Evolutionary conservation across 1,284 basidiomycete genomes (phyloP).

Genomic region (Ganoderma lucidum): DNA sequence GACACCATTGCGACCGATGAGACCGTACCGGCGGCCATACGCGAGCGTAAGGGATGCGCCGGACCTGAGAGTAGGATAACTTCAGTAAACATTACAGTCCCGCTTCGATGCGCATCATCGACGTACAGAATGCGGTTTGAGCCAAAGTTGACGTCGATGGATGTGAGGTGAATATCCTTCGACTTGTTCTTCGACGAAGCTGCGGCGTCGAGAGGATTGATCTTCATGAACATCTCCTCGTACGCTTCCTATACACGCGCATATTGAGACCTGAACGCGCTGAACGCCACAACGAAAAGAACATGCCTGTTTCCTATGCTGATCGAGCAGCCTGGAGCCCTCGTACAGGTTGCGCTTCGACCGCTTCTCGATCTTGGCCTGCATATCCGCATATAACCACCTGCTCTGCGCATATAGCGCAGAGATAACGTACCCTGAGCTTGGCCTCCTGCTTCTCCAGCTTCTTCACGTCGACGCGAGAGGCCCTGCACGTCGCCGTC

Average conservation of each 20-base stretch:
- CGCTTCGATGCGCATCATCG: neutral
- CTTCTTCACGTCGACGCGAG: constrained; percentile 97
- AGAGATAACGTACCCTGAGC: constrained; percentile 66
- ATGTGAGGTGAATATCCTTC: constrained; percentile 95
- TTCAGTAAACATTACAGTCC: neutral
- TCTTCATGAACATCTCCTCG: constrained; percentile 99
- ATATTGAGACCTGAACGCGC: neutral
- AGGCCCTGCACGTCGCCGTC: constrained; percentile 63
- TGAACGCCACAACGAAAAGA: neutral
- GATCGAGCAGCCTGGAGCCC: constrained; percentile 94
- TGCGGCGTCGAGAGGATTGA: constrained; percentile 93
- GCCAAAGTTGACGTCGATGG: constrained; percentile 95
- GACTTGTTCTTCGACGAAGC: constrained; percentile 89
- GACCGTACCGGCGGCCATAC: constrained; percentile 87
- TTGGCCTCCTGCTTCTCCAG: constrained; percentile 99
- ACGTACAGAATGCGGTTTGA: constrained; percentile 91
- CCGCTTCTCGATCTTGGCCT: constrained; percentile 98
- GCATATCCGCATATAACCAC: constrained; percentile 5
- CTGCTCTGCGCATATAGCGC: neutral
- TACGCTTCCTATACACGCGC: constrained; percentile 79
- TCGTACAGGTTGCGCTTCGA: constrained; percentile 91
- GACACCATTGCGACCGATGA: constrained; percentile 91
- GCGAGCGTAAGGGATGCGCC: constrained; percentile 90
- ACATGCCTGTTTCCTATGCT: constrained; percentile 86
- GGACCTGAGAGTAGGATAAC: constrained; percentile 52